Evolutionary conservation across 257 asterid genomes (phyloP), one percentile per base, ranked within the genome.

Genomic region (Ocimum tenuiflorum): DNA sequence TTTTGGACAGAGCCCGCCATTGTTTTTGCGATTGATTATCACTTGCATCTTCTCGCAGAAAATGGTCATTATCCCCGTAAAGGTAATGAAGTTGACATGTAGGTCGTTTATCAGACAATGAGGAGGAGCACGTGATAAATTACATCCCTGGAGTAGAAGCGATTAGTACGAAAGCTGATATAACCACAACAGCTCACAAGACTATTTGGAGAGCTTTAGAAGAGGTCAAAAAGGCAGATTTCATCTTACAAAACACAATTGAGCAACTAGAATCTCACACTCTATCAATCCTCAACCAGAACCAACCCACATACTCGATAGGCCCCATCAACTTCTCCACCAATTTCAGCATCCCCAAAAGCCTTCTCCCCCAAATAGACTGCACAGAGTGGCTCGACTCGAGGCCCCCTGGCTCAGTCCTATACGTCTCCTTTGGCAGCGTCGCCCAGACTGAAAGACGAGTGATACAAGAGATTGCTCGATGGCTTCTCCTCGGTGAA

Each of bases 351-450:
- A 55, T 68, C 22, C 55, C 82, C 31, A 79, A 62, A 15, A 83
- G 85, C 74, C 11, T 83, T 27, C 76, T 50, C 61, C 31, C 71
- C 0, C 78, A 83, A 46, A 46, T 67, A 8, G 79, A 81, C 64
- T 81, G 81, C 74, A 45, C 78, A 0, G 77, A 79, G 3, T 86
- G 95, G 96, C 81, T 88, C 47, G 65, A 69, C 11, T 53, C 60
- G 1, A 84, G 69, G 79, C 81, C 81, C 3, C 9, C 66, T 1
- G 67, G 79, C 2, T 82, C 96, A 0, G 96, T 88, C 48, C 12
- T 88, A 48, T 88, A 84, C 56, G 73, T 86, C 24, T 86, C 96
- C 0, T 88, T 88, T 33, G 96, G 96, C 0, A 84, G 96, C 63
- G 71, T 75, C 1, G 88, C 80, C 8, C 82, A 74, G 45, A 57